Evolutionary conservation across 1,284 basidiomycete genomes (phyloP), one percentile per base, ranked within the genome.

Genomic region (Naganishia sp.): DNA sequence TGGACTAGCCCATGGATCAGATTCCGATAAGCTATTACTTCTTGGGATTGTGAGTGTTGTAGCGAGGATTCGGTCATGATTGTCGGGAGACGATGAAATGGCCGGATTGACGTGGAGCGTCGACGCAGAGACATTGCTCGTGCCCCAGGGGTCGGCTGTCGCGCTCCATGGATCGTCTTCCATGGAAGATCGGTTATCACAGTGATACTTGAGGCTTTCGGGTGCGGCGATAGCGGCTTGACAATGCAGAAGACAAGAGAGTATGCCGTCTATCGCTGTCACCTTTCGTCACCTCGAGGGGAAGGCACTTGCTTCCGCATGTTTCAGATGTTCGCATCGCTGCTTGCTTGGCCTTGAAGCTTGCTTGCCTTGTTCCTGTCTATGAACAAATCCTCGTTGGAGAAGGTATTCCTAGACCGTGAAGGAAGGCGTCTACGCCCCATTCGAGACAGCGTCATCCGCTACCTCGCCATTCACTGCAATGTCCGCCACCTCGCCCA

Each of bases 121-220:
- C 13, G 35, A 39, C 35, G 10, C 35, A 5, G 35, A 2, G 7
- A 13, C 35, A 39, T 2, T 45, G 3, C 56, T 25, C 6, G 51
- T 42, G 23, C 28, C 42, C 65, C 65, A 66, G 21, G 51, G 58
- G 39, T 66, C 65, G 25, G 39, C 53, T 21, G 57, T 18, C 31
- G 65, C 61, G 28, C 65, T 51, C 65, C 65, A 66, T 10, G 65
- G 65, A 42, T 66, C 65, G 42, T 61, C 58, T 3, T 66, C 65
- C 65, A 66, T 66, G 35, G 13, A 39, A 6, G 2, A 39, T 39
- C 7, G 7, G 13, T 9, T 39, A 2, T 6, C 35, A 39, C 4
- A 39, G 2, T 2, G 35, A 13, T 39, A 13, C 13, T 13, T 9
- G 13, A 39, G 7, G 35, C 10, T 10, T 10, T 10, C 10, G 7